Evolutionary conservation across 257 asterid species (phyloP), one percentile per base, ranked within the genome.

Genomic region (Capsicum chinense): DNA sequence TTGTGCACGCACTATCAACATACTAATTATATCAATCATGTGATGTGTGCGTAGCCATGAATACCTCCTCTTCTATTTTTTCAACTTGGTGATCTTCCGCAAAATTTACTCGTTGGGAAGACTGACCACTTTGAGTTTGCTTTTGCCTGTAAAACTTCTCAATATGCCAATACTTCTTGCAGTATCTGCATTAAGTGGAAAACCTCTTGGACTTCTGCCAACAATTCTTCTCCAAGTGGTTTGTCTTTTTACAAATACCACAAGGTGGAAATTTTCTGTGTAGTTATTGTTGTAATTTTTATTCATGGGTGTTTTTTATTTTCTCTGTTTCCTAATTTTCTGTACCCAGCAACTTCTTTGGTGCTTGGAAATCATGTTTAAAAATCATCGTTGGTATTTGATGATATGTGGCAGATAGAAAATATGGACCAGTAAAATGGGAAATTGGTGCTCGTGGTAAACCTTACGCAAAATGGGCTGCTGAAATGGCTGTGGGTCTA

Each of bases 351-450:
- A 13, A 56, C 17, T 56, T 56, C 17, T 56, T 13, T 56, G 59
- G 17, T 56, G 3, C n/a, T 66, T 66, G 19, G 42, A 66, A 66
- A 66, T 66, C 5, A 33, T 66, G 73, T 66, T 64, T 13, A 12
- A 66, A 82, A 50, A 14, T 9, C 11, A 37, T 64, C 6, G 39
- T 48, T 82, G 59, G 3, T 15, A 81, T 16, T 82, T 80, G 8
- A 78, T 83, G 58, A 12, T 63, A 84, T 66, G 26, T 42, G 84
- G 86, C 42, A 97, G 98, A 93, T 97, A 74, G 98, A 97, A 87
- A 97, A 97, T 80, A 4, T 88, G 99, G 98, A 68, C 98, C 98
- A 7, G 85, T 93, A 3, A 98, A 94, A 86, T 95, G 97, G 98
- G 91, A 90, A 78, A 86, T 93, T 17, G 97, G 98, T 57, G 95